These are phyloP conservation scores for Aspergillus ruber DNA, from an alignment of 2,329 filamentous ascomycete genomes.

Conservation along the genomic window DNA sequence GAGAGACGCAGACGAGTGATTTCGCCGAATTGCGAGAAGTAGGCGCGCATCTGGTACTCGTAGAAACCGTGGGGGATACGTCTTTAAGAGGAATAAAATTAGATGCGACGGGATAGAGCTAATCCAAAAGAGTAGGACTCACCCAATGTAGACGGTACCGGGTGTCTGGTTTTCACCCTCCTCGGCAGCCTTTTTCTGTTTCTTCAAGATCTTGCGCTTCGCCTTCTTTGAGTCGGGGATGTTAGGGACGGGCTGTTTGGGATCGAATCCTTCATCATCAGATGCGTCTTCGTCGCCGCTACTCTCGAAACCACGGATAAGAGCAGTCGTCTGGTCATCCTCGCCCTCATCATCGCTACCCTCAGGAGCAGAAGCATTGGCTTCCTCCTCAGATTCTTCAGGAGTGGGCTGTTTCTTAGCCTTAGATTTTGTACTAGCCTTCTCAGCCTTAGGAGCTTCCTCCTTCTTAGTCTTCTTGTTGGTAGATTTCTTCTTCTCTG, in stretches of 20 bases:
- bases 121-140: no score
- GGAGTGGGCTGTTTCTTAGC: slow-evolving; percentile 32
- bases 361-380: slow-evolving; percentile 15
- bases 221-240: slow-evolving; percentile 41
- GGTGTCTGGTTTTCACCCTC: slow-evolving; percentile 39
- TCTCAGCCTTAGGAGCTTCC: slow-evolving; percentile 11
- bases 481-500: slow-evolving; percentile 30
- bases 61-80: slow-evolving; percentile 94
- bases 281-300: slow-evolving; percentile 48
- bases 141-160: slow-evolving; percentile 81
- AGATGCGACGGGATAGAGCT: no score
- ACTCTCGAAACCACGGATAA: slow-evolving; percentile 52
- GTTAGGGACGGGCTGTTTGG: slow-evolving; percentile 37
- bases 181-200: slow-evolving; percentile 41
- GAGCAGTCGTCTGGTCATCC: slow-evolving; percentile 49
- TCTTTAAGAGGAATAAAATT: no score
- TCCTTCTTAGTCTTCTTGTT: slow-evolving; percentile 42
- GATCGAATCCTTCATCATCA: slow-evolving; percentile 41
- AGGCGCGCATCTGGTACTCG: slow-evolving; percentile 88
- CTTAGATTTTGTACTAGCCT: slow-evolving; percentile 22
- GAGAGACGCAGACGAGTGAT: slow-evolving; percentile 75
- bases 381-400: slow-evolving; percentile 36
- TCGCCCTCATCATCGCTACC: slow-evolving; percentile 28
- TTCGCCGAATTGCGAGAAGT: slow-evolving; percentile 87
- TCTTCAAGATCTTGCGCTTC: slow-evolving; percentile 47